Evolutionary conservation across 768 basidiomycete genomes (phyloP).

Genomic region (Lactifluus subvellereus): DNA sequence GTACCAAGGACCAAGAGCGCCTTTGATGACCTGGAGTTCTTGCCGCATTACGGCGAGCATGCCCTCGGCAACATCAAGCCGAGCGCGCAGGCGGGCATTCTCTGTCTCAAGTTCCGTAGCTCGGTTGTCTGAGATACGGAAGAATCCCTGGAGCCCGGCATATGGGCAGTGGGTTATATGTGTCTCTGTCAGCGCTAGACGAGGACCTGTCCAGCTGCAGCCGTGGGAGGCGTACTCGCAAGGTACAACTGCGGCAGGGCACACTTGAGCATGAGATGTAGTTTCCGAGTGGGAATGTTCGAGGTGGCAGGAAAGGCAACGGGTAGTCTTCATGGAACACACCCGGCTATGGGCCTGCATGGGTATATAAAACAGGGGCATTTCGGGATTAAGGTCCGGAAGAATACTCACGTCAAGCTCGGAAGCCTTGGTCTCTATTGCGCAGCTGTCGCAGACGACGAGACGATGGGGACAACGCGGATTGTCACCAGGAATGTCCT

Average conservation of each 20-base stretch:
- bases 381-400: conserved; percentile 21
- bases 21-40: conserved; percentile 52
- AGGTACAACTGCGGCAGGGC: conserved; percentile 35
- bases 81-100: conserved; percentile 56
- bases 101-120: conserved; percentile 48
- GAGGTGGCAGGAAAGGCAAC: conserved; percentile 39
- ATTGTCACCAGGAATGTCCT: conserved; percentile 32
- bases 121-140: conserved; percentile 35
- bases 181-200: conserved; percentile 30
- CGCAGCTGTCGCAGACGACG: conserved; percentile 29
- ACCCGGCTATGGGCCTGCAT: conserved; percentile 31
- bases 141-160: conserved; percentile 56
- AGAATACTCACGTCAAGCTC: conserved; percentile 32
- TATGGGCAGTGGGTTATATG: conserved; percentile 49
- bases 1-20: conserved; percentile 65
- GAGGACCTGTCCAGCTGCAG: conserved; percentile 49
- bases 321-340: conserved; percentile 35
- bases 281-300: conserved; percentile 34
- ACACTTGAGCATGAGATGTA: conserved; percentile 35
- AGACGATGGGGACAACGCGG: conserved; percentile 35
- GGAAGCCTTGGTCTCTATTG: conserved; percentile 36
- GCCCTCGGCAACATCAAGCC: conserved; percentile 54
- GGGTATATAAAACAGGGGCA: neutral
- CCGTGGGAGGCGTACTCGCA: conserved; percentile 48
- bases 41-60: conserved; percentile 44